These are phyloP conservation scores for Blastobotrys proliferans DNA, from an alignment of 1,139 yeast genomes.

Conservation along the genomic window DNA sequence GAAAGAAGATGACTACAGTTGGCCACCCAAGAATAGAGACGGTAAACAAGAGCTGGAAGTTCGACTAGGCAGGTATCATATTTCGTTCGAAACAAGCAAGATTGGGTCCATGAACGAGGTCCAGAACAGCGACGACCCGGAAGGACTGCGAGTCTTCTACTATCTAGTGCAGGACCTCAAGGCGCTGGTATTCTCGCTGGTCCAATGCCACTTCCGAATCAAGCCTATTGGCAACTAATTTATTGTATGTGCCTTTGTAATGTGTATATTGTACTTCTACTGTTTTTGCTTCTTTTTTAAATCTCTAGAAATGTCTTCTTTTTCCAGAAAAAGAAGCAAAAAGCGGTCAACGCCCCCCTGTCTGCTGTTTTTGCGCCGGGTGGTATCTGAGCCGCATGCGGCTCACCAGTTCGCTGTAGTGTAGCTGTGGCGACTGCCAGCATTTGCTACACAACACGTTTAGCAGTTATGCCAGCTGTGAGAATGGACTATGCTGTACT, in stretches of 20 bases:
- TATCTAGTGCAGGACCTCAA: constrained; percentile 44
- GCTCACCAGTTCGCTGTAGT: no score
- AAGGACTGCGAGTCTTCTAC: constrained; percentile 43
- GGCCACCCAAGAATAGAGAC: constrained; percentile 43
- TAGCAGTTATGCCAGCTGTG: no score
- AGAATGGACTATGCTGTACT: no score
- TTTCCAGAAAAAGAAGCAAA: no score
- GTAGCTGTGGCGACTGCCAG: no score
- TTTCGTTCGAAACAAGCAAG: constrained; percentile 37
- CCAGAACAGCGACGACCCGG: constrained; percentile 41
- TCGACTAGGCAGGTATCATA: constrained; percentile 38
- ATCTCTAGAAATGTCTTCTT: no score
- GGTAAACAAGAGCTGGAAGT: constrained; percentile 46
- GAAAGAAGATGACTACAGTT: constrained; percentile 39
- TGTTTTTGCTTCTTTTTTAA: no score
- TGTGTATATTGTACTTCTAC: no score
- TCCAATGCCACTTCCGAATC: constrained; percentile 38
- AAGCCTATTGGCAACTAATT: constrained; percentile 3
- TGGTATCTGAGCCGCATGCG: no score
- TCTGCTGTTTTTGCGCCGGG: no score
- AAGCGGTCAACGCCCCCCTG: no score
- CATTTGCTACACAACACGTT: no score
- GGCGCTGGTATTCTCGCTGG: constrained; percentile 43
- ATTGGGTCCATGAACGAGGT: constrained; percentile 42
- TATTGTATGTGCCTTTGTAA: background rate